Percentiles rank a stretch among this genome's conserved stretches.
phyloP scores from a whole-genome alignment of 202 grass and related monocot species.

The Schoenoplectus triqueter region DNA sequence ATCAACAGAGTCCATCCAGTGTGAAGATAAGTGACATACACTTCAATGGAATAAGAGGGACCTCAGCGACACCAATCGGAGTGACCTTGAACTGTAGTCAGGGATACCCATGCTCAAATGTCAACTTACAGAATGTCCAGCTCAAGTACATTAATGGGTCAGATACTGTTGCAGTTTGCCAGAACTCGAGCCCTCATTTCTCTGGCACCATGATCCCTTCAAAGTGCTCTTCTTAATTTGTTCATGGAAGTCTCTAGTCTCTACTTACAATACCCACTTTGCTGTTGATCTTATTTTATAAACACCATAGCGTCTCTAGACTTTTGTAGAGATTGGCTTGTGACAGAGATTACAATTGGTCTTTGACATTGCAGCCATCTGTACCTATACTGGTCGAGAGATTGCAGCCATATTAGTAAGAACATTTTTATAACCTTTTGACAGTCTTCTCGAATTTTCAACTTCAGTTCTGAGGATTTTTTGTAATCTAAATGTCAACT shows the following conservation, averaged over 20 bases:
- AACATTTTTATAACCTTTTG: background rate
- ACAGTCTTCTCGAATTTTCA: too few species aligned
- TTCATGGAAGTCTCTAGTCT: background rate
- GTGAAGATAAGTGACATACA: constrained; percentile 43
- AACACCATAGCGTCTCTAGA: background rate
- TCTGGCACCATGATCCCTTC: background rate
- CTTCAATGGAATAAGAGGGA: constrained; percentile 44
- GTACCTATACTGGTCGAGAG: background rate
- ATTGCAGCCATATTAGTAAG: background rate
- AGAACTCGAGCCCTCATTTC: background rate
- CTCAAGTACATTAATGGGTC: background rate
- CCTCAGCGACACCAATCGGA: constrained; percentile 38
- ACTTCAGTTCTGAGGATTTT: too few species aligned
- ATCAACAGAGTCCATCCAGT: constrained; percentile 33
- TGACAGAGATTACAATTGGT: background rate
- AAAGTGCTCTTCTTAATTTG: background rate
- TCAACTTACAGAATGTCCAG: constrained; percentile 1
- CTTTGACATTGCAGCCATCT: background rate
- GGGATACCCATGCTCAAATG: constrained; percentile 37
- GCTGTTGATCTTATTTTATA: background rate
- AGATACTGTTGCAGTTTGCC: background rate
- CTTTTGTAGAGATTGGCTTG: background rate
- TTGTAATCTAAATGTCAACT: too few species aligned
- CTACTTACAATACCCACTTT: background rate
- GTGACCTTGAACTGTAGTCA: constrained; percentile 47